Conservation (phyloP, 2,329 filamentous ascomycete species). For the Botrytis fragariae region DNA sequence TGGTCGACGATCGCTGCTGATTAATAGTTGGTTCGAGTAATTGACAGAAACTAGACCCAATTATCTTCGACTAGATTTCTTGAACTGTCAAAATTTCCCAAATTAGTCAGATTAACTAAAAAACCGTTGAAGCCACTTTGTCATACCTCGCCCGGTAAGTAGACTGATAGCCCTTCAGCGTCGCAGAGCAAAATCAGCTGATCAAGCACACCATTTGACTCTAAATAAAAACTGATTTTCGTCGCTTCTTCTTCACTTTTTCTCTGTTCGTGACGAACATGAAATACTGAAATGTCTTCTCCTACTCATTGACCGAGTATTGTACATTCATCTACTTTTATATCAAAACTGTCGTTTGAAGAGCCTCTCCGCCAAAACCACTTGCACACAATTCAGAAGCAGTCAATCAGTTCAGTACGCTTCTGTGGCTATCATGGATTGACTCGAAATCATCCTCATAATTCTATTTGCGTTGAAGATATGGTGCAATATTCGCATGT, state of each 20-base stretch:
- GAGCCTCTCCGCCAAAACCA: background rate
- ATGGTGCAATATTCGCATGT: background rate
- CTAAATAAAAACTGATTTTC: background rate
- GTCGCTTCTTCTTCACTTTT: background rate
- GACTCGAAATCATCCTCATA: background rate
- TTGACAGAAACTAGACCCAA: background rate
- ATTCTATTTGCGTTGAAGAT: background rate
- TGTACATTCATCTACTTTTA: background rate
- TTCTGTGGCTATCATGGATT: background rate
- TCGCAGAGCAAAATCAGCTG: background rate
- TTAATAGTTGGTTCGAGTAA: background rate
- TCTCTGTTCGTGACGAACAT: background rate
- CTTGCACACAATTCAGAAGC: background rate
- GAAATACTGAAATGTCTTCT: background rate
- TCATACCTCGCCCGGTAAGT: background rate
- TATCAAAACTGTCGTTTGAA: background rate
- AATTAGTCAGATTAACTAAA: background rate
- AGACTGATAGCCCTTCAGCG: fast-evolving
- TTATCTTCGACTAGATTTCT: background rate
- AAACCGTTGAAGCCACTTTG: background rate
- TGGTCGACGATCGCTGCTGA: background rate
- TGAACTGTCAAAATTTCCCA: background rate
- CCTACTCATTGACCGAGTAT: background rate
- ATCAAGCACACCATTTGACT: background rate
- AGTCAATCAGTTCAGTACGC: background rate